Conservation (phyloP, 2,329 filamentous ascomycete genomes). For the Cladosporium sp. region DNA sequence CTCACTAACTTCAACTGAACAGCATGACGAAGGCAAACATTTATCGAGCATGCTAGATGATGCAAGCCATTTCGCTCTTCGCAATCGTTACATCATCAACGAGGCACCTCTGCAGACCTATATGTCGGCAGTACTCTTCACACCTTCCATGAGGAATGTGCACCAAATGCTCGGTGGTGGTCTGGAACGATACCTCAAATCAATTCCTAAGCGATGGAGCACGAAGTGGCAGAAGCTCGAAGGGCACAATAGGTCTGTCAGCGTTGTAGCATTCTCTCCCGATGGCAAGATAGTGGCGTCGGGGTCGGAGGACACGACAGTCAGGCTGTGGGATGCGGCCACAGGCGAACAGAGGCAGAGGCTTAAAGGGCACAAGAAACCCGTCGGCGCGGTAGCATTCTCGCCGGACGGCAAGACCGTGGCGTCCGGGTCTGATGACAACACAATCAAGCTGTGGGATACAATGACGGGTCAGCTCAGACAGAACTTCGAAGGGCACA, state of each 20-base stretch:
- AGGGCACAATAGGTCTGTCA: slow-evolving; percentile 4
- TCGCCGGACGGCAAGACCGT: too few species aligned
- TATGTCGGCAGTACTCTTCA: not conserved
- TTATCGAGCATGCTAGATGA: too few species aligned
- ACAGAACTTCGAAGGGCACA: too few species aligned
- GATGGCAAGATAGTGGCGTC: not conserved
- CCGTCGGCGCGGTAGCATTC: too few species aligned
- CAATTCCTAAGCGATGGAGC: not conserved
- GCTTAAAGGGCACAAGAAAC: slow-evolving; percentile 16
- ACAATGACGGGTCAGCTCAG: too few species aligned
- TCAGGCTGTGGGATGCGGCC: slow-evolving; percentile 16
- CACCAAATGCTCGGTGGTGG: not conserved
- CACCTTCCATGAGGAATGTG: not conserved
- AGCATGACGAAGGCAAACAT: too few species aligned
- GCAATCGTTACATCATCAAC: not conserved
- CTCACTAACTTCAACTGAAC: too few species aligned
- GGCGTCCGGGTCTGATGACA: too few species aligned
- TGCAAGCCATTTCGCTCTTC: not conserved
- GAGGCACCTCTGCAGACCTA: not conserved
- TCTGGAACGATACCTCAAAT: not conserved
- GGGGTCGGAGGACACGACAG: not conserved
- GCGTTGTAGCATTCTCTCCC: slow-evolving; percentile 13
- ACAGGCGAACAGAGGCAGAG: slow-evolving; percentile 19
- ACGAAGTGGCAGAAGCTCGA: not conserved
- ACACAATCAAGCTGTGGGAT: too few species aligned